These are phyloP conservation scores for Pisolithus microcarpus DNA, from an alignment of 768 basidiomycete genomes.

Conservation along the genomic window DNA sequence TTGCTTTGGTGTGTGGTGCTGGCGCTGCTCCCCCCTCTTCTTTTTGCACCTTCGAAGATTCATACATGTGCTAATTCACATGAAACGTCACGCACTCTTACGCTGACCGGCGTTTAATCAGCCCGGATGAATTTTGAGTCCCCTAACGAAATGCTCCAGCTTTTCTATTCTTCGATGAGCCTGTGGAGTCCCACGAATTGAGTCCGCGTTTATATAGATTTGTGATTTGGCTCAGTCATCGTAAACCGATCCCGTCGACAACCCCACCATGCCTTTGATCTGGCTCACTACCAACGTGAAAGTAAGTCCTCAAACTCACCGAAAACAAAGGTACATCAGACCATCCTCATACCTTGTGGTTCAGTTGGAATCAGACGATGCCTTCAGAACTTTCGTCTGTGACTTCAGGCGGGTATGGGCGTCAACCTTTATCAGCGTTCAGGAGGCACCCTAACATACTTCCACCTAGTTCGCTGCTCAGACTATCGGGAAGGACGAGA, in stretches of 20 bases:
- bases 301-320: slow-evolving; percentile 10
- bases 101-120: too few species aligned
- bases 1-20: too few species aligned
- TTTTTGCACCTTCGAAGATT: too few species aligned
- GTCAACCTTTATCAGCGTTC: background rate
- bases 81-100: too few species aligned
- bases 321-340: background rate
- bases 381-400: slow-evolving; percentile 30
- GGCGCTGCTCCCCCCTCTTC: too few species aligned
- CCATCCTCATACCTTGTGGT: background rate
- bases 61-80: too few species aligned
- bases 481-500: slow-evolving; percentile 48
- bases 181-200: too few species aligned
- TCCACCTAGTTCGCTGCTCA: slow-evolving; percentile 42
- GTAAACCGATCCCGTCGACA: background rate
- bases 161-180: too few species aligned
- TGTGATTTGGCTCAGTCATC: background rate
- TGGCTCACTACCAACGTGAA: slow-evolving; percentile 35
- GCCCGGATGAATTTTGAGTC: too few species aligned
- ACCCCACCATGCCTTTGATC: slow-evolving; percentile 29
- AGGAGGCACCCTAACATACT: background rate
- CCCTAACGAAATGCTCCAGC: too few species aligned
- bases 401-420: slow-evolving; percentile 51
- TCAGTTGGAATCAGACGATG: slow-evolving; percentile 16
- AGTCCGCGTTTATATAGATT: too few species aligned